Conservation (phyloP, 768 basidiomycete species). For the Xerocomellus chrysenteron region DNA sequence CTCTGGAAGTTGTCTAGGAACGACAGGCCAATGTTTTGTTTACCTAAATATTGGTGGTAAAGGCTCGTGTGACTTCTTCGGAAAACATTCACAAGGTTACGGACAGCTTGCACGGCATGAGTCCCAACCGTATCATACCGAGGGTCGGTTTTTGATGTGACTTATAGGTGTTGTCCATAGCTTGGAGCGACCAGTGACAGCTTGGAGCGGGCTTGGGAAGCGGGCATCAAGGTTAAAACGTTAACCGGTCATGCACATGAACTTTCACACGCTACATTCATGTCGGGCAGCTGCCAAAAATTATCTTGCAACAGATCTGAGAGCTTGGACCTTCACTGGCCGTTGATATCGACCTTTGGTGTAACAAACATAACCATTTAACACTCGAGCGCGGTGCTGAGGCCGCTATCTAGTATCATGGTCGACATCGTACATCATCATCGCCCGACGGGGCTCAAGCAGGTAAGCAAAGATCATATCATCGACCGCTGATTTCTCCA, state of each 20-base stretch:
- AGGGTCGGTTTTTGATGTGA: neutral
- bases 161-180: neutral
- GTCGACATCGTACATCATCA: constrained; percentile 50
- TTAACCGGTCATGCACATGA: too few species aligned
- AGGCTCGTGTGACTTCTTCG: constrained; percentile 7
- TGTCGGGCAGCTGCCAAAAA: neutral
- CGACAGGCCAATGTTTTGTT: neutral
- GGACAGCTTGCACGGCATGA: neutral
- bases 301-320: neutral
- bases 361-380: neutral
- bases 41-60: constrained; percentile 12
- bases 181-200: neutral
- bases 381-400: neutral
- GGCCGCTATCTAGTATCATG: constrained; percentile 27
- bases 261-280: constrained; percentile 1
- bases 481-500: neutral
- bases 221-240: too few species aligned
- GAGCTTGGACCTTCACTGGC: neutral
- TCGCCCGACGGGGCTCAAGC: constrained; percentile 79
- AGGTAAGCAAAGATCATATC: constrained; percentile 43
- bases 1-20: neutral
- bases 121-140: neutral
- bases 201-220: neutral
- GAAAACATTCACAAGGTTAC: neutral
- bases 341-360: neutral